A percentile compares a stretch with the other conserved stretches of the same genome.
phyloP scores from a whole-genome alignment of 352 stramenopile species.

The Phytophthora citricola region DNA sequence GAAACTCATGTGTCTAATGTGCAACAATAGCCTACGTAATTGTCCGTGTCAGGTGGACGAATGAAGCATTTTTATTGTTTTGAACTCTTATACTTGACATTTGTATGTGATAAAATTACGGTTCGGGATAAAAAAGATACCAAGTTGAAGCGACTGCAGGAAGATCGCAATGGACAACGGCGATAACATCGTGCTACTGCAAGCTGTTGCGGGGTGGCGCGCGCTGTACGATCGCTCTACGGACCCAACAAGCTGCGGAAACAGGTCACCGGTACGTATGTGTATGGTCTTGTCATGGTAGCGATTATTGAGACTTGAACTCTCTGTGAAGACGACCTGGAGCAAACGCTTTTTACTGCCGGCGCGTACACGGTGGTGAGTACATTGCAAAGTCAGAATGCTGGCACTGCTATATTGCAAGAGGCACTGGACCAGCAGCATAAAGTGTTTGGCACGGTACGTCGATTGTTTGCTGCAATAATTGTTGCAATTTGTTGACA shows the following conservation, averaged over 20 bases:
- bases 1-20: not conserved
- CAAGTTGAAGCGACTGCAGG: conserved; percentile 22
- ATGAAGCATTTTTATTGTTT: not conserved
- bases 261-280: conserved; percentile 24
- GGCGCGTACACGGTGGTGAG: conserved; percentile 32
- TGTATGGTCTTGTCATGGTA: not conserved
- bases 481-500: conserved; percentile 1
- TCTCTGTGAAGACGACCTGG: conserved; percentile 19
- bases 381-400: conserved; percentile 32
- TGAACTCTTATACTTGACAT: conserved; percentile 1
- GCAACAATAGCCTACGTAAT: not conserved
- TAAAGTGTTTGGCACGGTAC: conserved; percentile 27
- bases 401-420: conserved; percentile 33
- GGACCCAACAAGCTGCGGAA: conserved; percentile 37
- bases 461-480: not conserved
- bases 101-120: not conserved
- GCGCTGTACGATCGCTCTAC: conserved; percentile 32
- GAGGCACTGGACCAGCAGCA: conserved; percentile 34
- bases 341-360: conserved; percentile 28
- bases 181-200: conserved; percentile 14
- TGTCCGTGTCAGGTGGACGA: conserved; percentile 9
- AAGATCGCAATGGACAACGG: conserved; percentile 15
- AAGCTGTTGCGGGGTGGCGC: conserved; percentile 25
- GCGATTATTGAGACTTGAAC: not conserved
- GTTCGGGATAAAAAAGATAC: conserved; percentile 19